A percentile compares a stretch with the other conserved stretches of the same genome.
Evolutionary conservation across 441 rosid species (phyloP).

Genomic region (Hura crepitans): DNA sequence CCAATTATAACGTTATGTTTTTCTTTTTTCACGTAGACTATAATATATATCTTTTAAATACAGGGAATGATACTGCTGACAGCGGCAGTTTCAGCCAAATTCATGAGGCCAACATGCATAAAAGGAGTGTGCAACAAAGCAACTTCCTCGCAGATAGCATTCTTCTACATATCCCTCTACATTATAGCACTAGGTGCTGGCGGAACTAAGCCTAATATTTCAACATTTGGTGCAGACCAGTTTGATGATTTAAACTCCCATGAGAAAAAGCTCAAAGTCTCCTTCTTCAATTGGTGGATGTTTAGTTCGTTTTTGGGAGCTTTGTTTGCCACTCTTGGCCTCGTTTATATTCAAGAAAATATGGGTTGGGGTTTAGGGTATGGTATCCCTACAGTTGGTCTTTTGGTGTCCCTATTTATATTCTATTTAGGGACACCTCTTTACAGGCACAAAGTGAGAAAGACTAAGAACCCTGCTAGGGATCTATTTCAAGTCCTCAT

Average conservation of each 20-base stretch:
- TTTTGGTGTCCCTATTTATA: slow-evolving; percentile 53
- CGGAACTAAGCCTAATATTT: slow-evolving; percentile 85
- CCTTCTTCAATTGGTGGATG: slow-evolving; percentile 97
- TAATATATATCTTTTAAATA: neutral
- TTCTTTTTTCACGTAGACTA: too few species aligned
- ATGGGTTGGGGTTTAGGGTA: slow-evolving; percentile 87
- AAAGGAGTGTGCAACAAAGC: slow-evolving; percentile 71
- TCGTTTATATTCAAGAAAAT: slow-evolving; percentile 87
- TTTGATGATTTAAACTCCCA: slow-evolving; percentile 54
- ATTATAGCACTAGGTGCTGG: slow-evolving; percentile 77
- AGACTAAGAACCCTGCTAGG: slow-evolving; percentile 55
- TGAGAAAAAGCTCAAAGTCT: slow-evolving; percentile 64
- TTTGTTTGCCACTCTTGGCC: slow-evolving; percentile 64
- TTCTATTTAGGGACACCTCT: slow-evolving; percentile 76
- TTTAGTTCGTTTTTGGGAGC: slow-evolving; percentile 79
- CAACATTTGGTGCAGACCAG: slow-evolving; percentile 93
- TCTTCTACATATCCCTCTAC: slow-evolving; percentile 71
- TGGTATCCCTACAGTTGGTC: slow-evolving; percentile 72
- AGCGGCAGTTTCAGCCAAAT: slow-evolving; percentile 63
- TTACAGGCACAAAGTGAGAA: slow-evolving; percentile 66
- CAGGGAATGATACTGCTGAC: slow-evolving; percentile 91
- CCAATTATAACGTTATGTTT: too few species aligned
- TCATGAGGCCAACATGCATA: slow-evolving; percentile 54
- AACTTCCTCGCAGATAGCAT: slow-evolving; percentile 46
- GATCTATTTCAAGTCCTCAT: slow-evolving; percentile 54